Evolutionary conservation across 768 basidiomycete species (phyloP).

Genomic region (Nidularia pulvinata): DNA sequence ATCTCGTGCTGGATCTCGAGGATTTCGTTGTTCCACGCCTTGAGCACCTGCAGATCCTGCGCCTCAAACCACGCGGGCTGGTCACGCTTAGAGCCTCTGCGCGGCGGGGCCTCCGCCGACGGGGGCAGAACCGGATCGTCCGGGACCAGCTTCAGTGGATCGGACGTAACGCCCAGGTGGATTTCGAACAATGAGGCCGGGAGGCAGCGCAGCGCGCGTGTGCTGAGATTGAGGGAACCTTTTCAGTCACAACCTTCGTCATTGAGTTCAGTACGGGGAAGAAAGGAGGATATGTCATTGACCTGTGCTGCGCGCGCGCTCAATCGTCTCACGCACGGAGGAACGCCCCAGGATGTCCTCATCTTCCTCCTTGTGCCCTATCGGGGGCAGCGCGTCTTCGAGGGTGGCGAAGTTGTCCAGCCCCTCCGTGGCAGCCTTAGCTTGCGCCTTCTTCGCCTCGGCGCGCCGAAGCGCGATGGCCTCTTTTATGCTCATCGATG

Average conservation of each 20-base stretch:
- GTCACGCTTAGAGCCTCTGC: conserved; percentile 36
- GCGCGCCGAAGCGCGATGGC: conserved; percentile 80
- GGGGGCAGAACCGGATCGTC: conserved; percentile 55
- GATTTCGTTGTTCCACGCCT: conserved; percentile 83
- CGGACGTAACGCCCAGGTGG: conserved; percentile 75
- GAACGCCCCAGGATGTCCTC: conserved; percentile 64
- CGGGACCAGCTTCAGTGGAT: conserved; percentile 62
- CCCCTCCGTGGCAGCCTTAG: conserved; percentile 15
- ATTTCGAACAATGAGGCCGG: conserved; percentile 81
- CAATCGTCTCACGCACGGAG: conserved; percentile 73
- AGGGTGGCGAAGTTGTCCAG: conserved; percentile 36
- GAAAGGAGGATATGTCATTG: conserved; percentile 21
- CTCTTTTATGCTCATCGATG: conserved; percentile 60
- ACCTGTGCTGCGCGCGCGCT: conserved; percentile 80
- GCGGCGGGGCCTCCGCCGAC: conserved; percentile 26
- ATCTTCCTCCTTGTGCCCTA: conserved; percentile 29
- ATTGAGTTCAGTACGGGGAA: conserved; percentile 42
- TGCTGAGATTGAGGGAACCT: conserved; percentile 78
- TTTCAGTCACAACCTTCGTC: conserved; percentile 34
- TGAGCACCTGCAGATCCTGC: conserved; percentile 74
- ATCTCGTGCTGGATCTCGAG: conserved; percentile 81
- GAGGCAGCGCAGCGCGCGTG: conserved; percentile 70
- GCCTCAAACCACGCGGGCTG: conserved; percentile 80
- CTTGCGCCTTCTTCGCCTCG: conserved; percentile 66
- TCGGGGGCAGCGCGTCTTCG: conserved; percentile 47